Evolutionary conservation across 352 stramenopile species (phyloP).

Genomic region (Pythium guiyangense): DNA sequence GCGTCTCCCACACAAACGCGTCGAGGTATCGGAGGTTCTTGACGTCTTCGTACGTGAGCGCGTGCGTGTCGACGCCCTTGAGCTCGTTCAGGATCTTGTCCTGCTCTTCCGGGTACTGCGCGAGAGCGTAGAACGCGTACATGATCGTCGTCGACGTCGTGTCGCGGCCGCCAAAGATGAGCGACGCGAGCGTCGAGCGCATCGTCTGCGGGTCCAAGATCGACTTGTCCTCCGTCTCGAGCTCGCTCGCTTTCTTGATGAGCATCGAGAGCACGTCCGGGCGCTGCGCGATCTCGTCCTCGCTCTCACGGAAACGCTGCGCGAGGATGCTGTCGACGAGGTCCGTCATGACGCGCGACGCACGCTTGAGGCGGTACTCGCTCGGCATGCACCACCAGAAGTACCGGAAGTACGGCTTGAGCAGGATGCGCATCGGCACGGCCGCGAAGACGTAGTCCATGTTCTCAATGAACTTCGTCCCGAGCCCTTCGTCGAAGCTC

Average conservation of each 20-base stretch:
- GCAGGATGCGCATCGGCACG: too few species aligned
- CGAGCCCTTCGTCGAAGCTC: too few species aligned
- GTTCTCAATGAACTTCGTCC: too few species aligned
- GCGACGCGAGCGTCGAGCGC: background rate
- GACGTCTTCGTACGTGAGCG: conserved; percentile 48
- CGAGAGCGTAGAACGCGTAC: conserved; percentile 54
- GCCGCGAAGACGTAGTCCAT: too few species aligned
- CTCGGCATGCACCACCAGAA: too few species aligned
- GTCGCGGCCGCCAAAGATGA: background rate
- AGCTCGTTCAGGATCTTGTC: conserved; percentile 50
- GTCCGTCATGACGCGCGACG: conserved; percentile 16
- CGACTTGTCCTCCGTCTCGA: conserved; percentile 6
- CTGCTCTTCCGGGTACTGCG: conserved; percentile 44
- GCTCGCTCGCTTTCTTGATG: conserved; percentile 39
- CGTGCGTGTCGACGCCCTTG: background rate
- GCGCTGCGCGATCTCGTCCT: conserved; percentile 20
- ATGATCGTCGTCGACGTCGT: background rate
- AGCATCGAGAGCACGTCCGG: conserved; percentile 46
- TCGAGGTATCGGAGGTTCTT: conserved; percentile 48
- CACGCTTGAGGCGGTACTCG: conserved; percentile 31
- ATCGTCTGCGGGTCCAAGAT: background rate
- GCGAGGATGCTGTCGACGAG: conserved; percentile 43
- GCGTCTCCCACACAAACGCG: too few species aligned
- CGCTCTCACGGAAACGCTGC: conserved; percentile 26
- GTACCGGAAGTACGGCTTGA: too few species aligned